Evolutionary conservation across 345 rosid species (phyloP), one percentile per base, ranked within the genome.

Genomic region (Geranium brycei): DNA sequence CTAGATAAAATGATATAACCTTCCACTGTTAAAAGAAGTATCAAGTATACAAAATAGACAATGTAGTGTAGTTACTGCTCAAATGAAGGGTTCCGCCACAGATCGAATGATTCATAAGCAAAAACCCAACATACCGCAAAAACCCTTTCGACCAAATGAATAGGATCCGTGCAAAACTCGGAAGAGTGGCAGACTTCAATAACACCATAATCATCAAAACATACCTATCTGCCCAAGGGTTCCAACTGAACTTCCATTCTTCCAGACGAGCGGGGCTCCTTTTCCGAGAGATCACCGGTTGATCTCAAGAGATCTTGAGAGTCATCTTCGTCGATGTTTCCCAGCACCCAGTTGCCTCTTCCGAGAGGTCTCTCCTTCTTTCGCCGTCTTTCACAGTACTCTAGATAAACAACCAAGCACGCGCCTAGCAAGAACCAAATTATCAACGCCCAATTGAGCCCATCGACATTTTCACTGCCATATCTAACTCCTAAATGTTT

Each of bases 211-310:
- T 51, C 55, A 64, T 65, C 67, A 61, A 35, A 65, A 64, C 40
- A 57, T 58, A 40, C 67, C 83, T 83, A 87, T 71, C 88, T 77
- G 67, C 69, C 84, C 73, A 93, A 68, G 57, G 99, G 90, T 75
- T 89, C 97, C 77, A 93, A 75, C 72, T 93, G 99, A 76, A 93
- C 82, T 77, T 93, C 97, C 93, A 85, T 85, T 57, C 76, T 65
- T 75, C 82, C 82, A 51, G 81, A 62, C 19, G 65, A 60, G 62
- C 65, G 79, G 4, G 68, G 65, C 61, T 73, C 79, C 72, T 75
- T 89, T 65, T 79, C 88, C 66, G 70, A 71, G 31, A 51, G 47
- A 62, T 71, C 81, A 51, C 74, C 69, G 51, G 65, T 74, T 2
- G 91, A 78, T 64, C 78, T 87, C 64, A 89, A 75, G 28, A 90